A percentile compares a stretch with the other conserved stretches of the same genome.
phyloP scores from a whole-genome alignment of 768 basidiomycete genomes.

The Boletus tylopilopsis region DNA sequence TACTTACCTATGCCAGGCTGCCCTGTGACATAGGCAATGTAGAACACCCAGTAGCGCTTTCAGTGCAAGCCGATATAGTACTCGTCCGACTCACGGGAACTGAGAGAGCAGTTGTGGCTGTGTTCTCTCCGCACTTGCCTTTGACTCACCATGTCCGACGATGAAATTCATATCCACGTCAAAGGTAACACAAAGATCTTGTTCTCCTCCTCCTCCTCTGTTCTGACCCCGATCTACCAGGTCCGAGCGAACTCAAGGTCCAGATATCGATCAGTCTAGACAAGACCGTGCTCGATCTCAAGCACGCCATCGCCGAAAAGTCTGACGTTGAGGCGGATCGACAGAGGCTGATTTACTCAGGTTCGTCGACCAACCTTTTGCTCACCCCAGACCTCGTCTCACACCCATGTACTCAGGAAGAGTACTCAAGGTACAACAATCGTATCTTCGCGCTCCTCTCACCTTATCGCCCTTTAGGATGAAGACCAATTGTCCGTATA shows the following conservation, averaged over 20 bases:
- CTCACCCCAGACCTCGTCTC: not conserved
- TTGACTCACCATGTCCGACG: conserved; percentile 47
- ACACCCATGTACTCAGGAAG: conserved; percentile 49
- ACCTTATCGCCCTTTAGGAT: conserved; percentile 46
- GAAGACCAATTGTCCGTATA: conserved; percentile 79
- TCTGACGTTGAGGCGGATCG: conserved; percentile 83
- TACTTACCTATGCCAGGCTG: no score
- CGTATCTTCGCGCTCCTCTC: not conserved
- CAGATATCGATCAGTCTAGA: conserved; percentile 76
- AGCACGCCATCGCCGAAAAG: conserved; percentile 82
- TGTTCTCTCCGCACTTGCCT: conserved; percentile 4
- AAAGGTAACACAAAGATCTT: conserved; percentile 44
- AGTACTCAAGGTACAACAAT: conserved; percentile 58
- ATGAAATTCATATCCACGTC: conserved; percentile 63
- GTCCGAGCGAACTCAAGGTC: conserved; percentile 91
- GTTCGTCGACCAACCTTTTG: conserved; percentile 38
- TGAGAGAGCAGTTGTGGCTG: conserved; percentile 6
- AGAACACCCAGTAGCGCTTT: no score
- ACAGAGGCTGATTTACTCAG: conserved; percentile 91
- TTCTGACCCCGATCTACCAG: conserved; percentile 30
- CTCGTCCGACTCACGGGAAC: no score
- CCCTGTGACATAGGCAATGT: no score
- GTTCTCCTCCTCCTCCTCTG: not conserved
- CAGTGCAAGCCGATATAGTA: no score
- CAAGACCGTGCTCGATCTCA: conserved; percentile 89